These are phyloP conservation scores for Acanthamoeba royreba DNA, from an alignment of 208 protist genomes.

Conservation along the genomic window DNA sequence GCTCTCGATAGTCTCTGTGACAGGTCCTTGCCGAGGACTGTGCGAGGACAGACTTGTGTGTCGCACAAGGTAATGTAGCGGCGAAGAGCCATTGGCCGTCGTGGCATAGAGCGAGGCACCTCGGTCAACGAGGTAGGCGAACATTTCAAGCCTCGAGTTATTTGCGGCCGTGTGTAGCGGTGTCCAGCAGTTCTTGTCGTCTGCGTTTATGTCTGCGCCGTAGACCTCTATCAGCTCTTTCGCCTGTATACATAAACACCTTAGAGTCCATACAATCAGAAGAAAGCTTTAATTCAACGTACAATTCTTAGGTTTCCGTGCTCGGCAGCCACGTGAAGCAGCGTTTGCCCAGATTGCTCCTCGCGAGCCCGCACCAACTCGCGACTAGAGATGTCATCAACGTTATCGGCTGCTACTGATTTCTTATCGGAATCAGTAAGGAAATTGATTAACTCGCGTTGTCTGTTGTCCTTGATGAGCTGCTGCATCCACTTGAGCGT, in stretches of 20 bases:
- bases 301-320: background rate
- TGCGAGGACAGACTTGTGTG: background rate
- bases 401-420: background rate
- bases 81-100: background rate
- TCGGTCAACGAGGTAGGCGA: background rate
- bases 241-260: background rate
- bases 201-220: background rate
- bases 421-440: background rate
- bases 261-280: no score
- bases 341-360: background rate
- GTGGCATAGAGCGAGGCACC: background rate
- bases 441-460: background rate
- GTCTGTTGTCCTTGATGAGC: background rate
- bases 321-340: background rate
- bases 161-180: background rate
- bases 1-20: background rate
- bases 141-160: background rate
- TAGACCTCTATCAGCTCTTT: background rate
- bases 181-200: conserved; percentile 10
- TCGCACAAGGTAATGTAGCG: background rate
- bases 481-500: background rate
- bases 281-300: no score
- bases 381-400: background rate
- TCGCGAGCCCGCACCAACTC: background rate
- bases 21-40: background rate